Conservation (phyloP, 345 rosid species). For the Viola odorata region DNA sequence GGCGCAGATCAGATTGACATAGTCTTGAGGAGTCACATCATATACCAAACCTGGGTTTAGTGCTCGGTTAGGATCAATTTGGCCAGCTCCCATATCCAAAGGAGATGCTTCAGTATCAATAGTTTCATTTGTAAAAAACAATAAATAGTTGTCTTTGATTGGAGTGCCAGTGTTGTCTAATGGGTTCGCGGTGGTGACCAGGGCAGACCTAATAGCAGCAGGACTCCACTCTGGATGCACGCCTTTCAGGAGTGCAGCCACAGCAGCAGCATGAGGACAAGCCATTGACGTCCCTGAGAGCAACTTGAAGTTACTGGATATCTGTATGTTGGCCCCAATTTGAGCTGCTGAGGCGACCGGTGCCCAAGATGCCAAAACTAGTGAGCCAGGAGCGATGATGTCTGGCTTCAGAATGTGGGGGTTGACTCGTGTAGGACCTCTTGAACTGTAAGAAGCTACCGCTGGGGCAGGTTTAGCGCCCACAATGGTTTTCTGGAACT, state of each 20-base stretch:
- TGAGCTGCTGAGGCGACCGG: slow-evolving; percentile 3
- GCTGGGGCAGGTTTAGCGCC: slow-evolving; percentile 35
- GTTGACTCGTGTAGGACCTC: slow-evolving; percentile 47
- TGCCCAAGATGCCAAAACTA: slow-evolving; percentile 45
- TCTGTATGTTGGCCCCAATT: slow-evolving; percentile 7
- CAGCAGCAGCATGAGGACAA: slow-evolving; percentile 49
- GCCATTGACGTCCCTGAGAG: slow-evolving; percentile 61
- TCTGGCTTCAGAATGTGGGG: slow-evolving; percentile 52
- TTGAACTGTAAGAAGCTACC: slow-evolving; percentile 39
- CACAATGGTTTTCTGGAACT: slow-evolving; percentile 32
- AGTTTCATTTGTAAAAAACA: not conserved
- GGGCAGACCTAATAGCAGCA: slow-evolving; percentile 48
- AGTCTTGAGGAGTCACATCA: slow-evolving; percentile 38
- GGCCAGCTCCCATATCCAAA: slow-evolving; percentile 41
- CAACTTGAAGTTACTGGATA: slow-evolving; percentile 32
- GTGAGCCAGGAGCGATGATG: slow-evolving; percentile 47
- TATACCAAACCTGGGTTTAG: slow-evolving; percentile 43
- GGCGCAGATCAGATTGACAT: slow-evolving; percentile 32
- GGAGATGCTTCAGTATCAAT: slow-evolving; percentile 28
- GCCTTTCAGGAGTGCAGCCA: slow-evolving; percentile 43
- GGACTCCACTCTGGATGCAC: slow-evolving; percentile 53
- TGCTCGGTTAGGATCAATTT: slow-evolving; percentile 37
- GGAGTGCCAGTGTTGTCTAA: slow-evolving; percentile 30
- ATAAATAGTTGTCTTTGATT: slow-evolving; percentile 20
- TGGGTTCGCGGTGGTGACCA: slow-evolving; percentile 45